Conservation (phyloP, 2,329 filamentous ascomycete species). For the Cryphonectria parasitica region DNA sequence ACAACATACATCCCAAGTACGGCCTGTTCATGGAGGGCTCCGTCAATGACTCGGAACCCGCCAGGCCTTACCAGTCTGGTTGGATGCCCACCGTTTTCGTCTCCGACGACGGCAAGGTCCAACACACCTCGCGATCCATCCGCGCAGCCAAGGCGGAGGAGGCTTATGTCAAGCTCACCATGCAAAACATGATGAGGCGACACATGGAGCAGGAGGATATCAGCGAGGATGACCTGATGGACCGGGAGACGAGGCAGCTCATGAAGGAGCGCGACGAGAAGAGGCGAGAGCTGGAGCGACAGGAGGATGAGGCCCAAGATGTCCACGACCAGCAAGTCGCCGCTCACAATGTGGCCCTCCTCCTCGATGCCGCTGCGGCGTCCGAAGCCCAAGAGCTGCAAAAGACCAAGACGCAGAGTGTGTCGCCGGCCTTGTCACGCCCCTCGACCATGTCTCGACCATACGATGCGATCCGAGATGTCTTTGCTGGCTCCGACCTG, state of each 20-base stretch:
- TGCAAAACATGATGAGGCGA: slow-evolving; percentile 31
- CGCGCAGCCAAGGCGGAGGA: slow-evolving; percentile 29
- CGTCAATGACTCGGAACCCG: slow-evolving; percentile 48
- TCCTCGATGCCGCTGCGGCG: slow-evolving; percentile 31
- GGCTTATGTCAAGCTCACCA: slow-evolving; percentile 30
- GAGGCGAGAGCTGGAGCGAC: slow-evolving; percentile 31
- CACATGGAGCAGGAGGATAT: slow-evolving; percentile 36
- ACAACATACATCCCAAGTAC: slow-evolving; percentile 56
- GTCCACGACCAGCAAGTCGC: slow-evolving; percentile 24
- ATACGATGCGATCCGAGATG: slow-evolving; percentile 50
- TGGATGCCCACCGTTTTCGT: slow-evolving; percentile 55
- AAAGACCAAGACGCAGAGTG: slow-evolving; percentile 21
- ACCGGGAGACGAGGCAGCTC: slow-evolving; percentile 30
- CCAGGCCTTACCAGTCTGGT: slow-evolving; percentile 47
- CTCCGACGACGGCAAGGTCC: slow-evolving; percentile 50
- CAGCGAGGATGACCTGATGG: slow-evolving; percentile 30
- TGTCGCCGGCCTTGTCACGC: slow-evolving; percentile 20
- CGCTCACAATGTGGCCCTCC: slow-evolving; percentile 31
- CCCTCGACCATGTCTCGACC: slow-evolving; percentile 40
- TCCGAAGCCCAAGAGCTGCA: slow-evolving; percentile 23
- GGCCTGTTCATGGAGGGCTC: slow-evolving; percentile 57
- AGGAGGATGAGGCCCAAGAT: slow-evolving; percentile 32
- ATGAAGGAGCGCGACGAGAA: slow-evolving; percentile 31
- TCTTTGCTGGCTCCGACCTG: slow-evolving; percentile 43
- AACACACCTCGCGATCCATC: slow-evolving; percentile 49